Evolutionary conservation across 495 filamentous ascomycete species (phyloP), one percentile per base, ranked within the genome.

Genomic region (Neurospora sp.): DNA sequence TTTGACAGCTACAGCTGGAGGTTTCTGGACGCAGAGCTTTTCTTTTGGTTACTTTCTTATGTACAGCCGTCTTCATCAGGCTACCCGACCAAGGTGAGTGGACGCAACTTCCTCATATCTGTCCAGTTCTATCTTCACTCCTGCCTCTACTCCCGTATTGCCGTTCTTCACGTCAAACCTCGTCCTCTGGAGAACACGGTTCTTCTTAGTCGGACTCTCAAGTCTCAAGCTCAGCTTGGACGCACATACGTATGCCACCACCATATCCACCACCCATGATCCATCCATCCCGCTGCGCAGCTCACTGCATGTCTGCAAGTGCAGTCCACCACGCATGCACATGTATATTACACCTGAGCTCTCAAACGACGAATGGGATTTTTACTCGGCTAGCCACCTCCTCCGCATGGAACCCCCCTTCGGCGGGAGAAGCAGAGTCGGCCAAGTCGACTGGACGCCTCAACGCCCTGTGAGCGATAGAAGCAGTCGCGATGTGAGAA

Each of bases 381-480:
- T 42, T 16, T 14, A 0, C 48, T 38, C 31, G 44, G 46, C 71
- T 70, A 66, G 40, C 37, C 39, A 42, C 72, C 37, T 44, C 70
- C 66, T 76, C 73, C 70, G 46, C 70, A 73, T 71, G 69, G 70
- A 66, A 72, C 70, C 71, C 71, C 70, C 69, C 59, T 27, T 41
- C 75, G 72, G 69, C 71, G 42, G 69, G 46, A 39, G 62, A 70
- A 69, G 20, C 69, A 38, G 35, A 62, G 23, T 16, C 54, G 59
- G 12, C 14, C 9, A 35, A 35, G 38, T 74, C 46, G 70, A 75
- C 73, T 78, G 77, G 77, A 76, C 73, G 75, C 75, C 73, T 77
- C 75, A 72, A n/a, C 6, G 75, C 74, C 71, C 72, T 39, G 74
- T 35, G 70, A 74, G 72, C 35, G 54, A 48, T 40, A 72, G 75